Base-by-base conservation (phyloP, 345 rosid genomes). In the Eucalyptus tenuipes region DNA sequence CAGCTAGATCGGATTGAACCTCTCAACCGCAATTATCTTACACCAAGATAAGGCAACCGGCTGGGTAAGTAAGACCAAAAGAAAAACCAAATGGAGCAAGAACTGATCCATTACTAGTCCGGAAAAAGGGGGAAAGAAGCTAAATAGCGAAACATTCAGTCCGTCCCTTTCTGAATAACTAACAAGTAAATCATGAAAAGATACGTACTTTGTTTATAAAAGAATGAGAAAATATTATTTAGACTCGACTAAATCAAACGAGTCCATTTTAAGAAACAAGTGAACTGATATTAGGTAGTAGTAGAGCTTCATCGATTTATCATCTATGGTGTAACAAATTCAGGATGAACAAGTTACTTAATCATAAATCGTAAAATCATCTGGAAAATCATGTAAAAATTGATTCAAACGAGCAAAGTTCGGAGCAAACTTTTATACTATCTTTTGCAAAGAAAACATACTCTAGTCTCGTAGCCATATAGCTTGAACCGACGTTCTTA, bases 281-380 rank as follows among this genome's bases (percentile, higher is more conserved):
- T 59, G 66, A 59, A 59, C 66, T 27, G 66, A 59, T 25, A 59
- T 59, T 25, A 59, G 31, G 66, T 5, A 5, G 31, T 59, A 11
- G 31, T 11, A 14, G 66, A 1, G 2, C 66, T 59, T 25, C n/a
- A 27, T 13, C 31, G n/a, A 59, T 27, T 59, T 59, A 0, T 59
- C 66, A 59, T 1, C 31, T 59, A 11, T 25, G 66, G 14, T 12
- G n/a, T 25, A 11, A 59, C 66, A 12, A 25, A 59, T 59, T 59
- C 14, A 25, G 66, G 66, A 59, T 59, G 66, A 59, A 27, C 0
- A 59, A 59, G 66, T 59, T 10, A 10, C 66, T 59, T 59, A 25
- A 27, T 0, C 66, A 0, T 59, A 59, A 12, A 25, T 59, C 15
- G 31, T 25, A 59, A 59, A 27, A 59, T 11, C 0, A 25, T 59